Percentiles rank a stretch among this genome's conserved stretches.
Conservation (phyloP, 1,284 basidiomycete genomes). For the Fomitopsis pinicola region DNA sequence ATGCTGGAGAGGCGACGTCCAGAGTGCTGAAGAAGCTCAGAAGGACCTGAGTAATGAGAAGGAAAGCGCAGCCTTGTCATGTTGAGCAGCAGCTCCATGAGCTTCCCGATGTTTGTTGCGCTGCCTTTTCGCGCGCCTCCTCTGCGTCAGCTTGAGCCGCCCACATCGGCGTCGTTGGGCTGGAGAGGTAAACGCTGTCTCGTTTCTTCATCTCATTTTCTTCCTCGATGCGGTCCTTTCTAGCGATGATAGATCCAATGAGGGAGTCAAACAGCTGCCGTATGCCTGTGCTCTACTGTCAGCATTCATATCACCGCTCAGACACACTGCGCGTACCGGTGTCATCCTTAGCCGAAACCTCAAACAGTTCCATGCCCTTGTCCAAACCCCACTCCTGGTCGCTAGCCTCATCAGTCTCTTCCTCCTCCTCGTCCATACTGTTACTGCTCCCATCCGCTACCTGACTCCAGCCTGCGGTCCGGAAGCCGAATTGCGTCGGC, state of each 20-base stretch:
- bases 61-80: conserved; percentile 18
- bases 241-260: conserved; percentile 71
- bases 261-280: conserved; percentile 71
- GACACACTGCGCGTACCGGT: conserved; percentile 45
- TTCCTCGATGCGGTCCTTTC: conserved; percentile 72
- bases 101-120: conserved; percentile 41
- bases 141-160: conserved; percentile 76
- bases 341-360: conserved; percentile 84
- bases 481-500: conserved; percentile 50
- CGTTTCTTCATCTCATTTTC: conserved; percentile 75
- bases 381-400: conserved; percentile 70
- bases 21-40: conserved; percentile 1
- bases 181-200: conserved; percentile 73
- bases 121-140: conserved; percentile 62
- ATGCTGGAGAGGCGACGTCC: not conserved
- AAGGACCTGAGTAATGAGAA: conserved; percentile 5
- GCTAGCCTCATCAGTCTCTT: conserved; percentile 46
- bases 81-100: conserved; percentile 64
- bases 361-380: conserved; percentile 79
- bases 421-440: conserved; percentile 65
- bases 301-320: conserved; percentile 6
- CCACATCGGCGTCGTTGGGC: conserved; percentile 62
- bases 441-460: conserved; percentile 56
- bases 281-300: conserved; percentile 48
- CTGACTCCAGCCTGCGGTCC: conserved; percentile 48